Conservation (phyloP, 2,329 filamentous ascomycete genomes). For the Aspergillus sp. region DNA sequence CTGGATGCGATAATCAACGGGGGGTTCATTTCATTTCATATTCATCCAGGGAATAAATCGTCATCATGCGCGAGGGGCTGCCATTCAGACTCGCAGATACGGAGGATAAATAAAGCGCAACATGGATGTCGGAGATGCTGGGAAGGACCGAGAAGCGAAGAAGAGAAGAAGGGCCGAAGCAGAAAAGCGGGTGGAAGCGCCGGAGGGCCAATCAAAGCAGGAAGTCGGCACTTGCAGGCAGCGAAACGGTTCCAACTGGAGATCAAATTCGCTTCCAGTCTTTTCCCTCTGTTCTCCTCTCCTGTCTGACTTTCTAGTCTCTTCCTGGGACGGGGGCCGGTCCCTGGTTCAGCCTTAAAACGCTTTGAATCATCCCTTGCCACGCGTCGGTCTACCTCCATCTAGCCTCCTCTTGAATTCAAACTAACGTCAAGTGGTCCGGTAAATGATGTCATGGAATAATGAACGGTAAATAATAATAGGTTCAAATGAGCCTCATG, state of each 20-base stretch:
- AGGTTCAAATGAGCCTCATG: constrained; percentile 2
- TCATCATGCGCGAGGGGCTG: background rate
- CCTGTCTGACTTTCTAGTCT: no score
- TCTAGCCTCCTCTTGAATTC: no score
- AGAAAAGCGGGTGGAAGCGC: background rate
- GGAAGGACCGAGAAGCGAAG: background rate
- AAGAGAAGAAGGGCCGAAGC: background rate
- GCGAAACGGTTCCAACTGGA: background rate
- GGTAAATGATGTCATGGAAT: no score
- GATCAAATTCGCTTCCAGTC: background rate
- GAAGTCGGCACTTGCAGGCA: background rate
- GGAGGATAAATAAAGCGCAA: background rate
- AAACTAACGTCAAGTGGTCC: no score
- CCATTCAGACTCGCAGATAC: background rate
- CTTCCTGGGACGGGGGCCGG: no score
- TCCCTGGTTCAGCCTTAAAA: no score
- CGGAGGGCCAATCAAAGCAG: background rate
- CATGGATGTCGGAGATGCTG: background rate
- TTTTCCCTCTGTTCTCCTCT: background rate
- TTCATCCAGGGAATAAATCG: background rate
- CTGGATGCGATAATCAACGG: background rate
- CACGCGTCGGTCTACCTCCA: no score
- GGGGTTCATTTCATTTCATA: no score
- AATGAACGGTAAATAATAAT: no score
- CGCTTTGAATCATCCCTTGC: no score